Percentiles rank a stretch among this genome's conserved stretches.
Evolutionary conservation across 1,284 basidiomycete species (phyloP).

Genomic region (Pseudozyma thailandica): DNA sequence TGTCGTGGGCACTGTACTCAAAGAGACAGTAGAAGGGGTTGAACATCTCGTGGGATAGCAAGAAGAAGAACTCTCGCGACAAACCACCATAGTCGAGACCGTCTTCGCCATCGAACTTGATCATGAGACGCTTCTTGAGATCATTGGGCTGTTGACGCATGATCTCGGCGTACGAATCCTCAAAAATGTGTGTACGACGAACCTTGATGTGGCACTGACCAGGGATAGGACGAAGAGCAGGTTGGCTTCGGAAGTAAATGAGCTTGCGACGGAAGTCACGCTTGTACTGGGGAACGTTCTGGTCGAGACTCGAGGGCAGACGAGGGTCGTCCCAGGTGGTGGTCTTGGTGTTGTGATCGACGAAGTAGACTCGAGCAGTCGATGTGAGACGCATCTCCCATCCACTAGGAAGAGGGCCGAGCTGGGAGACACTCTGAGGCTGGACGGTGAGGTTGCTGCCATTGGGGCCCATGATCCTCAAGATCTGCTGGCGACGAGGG

Average conservation of each 20-base stretch:
- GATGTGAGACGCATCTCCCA: slow-evolving; percentile 97
- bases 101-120: slow-evolving; percentile 98
- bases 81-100: slow-evolving; percentile 98
- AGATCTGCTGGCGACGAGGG: slow-evolving; percentile 86
- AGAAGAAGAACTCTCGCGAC: slow-evolving; percentile 99
- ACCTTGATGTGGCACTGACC: slow-evolving; percentile 98
- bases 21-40: slow-evolving; percentile 91
- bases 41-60: slow-evolving; percentile 88
- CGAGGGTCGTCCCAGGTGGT: slow-evolving; percentile 95
- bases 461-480: slow-evolving; percentile 85
- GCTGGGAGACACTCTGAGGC: slow-evolving; percentile 83
- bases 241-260: slow-evolving; percentile 98
- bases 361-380: slow-evolving; percentile 93
- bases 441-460: slow-evolving; percentile 81
- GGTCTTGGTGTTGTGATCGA: slow-evolving; percentile 92
- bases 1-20: slow-evolving; percentile 98
- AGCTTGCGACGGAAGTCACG: slow-evolving; percentile 98
- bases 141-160: slow-evolving; percentile 95
- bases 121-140: slow-evolving; percentile 95
- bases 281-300: slow-evolving; percentile 99
- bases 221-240: slow-evolving; percentile 80
- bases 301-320: slow-evolving; percentile 82
- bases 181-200: slow-evolving; percentile 89
- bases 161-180: slow-evolving; percentile 94
- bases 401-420: slow-evolving; percentile 93